Base-by-base conservation (phyloP, 2,329 filamentous ascomycete genomes). In the Ophiostoma novo-ulmi region DNA sequence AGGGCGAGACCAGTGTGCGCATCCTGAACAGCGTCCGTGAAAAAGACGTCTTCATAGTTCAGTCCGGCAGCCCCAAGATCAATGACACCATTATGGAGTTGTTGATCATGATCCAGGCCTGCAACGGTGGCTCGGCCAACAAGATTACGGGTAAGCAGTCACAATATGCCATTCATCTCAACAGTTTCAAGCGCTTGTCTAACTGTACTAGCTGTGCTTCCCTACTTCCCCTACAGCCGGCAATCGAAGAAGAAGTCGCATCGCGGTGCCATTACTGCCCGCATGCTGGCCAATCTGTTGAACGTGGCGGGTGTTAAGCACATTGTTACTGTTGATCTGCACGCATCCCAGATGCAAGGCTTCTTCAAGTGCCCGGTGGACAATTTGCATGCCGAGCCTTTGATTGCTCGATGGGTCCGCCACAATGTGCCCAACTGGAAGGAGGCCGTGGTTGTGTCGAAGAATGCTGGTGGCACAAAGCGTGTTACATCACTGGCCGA, bases 221-320 rank as follows among this genome's bases (percentile, higher is more conserved):
- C 92, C 14, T 98, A 98, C 82, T 99, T 98, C 78, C 95, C 95
- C n/a, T 99, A 99, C 83, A 97, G 93, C 75, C 92, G 95, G 73
- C 95, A 99, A 81, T 98, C 94, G 71, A 99, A 99, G 85, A 98
- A 98, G 85, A 99, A 99, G 82, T 93, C 93, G 71, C 94, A 98
- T 78, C 88, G 95, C 74, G 95, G 95, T 69, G 93, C 95, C 72
- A 98, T 99, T 78, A 97, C 95, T 10, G 95, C 95, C 70, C 90
- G 94, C 75, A 97, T 99, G 93, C 87, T 99, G 69, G 94, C 95
- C 73, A 99, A 99, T 79, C 87, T 98, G 68, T 88, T 99, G 75
- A 88, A 91, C 72, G 91, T 99, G 71, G 95, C 95, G 69, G 95
- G 95, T 70, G 93, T 99, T 75, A 93, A 97, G 81, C 95, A 99